Evolutionary conservation across 306 rosid species (phyloP).

Genomic region (Aeschynomene evenia): DNA sequence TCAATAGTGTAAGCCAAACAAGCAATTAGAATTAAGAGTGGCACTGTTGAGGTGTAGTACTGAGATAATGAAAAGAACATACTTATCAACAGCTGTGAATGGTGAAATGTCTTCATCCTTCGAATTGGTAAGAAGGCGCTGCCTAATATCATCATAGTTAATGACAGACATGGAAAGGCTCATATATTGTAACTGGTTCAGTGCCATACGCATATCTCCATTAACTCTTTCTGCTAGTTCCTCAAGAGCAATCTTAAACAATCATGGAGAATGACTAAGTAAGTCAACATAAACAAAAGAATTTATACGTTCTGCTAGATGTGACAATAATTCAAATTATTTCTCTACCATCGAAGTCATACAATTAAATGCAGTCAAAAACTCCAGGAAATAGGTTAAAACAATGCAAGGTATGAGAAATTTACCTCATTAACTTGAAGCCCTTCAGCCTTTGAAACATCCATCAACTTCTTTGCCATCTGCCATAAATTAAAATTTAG

Average conservation of each 20-base stretch:
- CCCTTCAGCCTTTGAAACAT: slow-evolving; percentile 79
- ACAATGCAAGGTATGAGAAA: too few species aligned
- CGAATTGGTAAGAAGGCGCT: slow-evolving; percentile 61
- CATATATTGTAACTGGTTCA: slow-evolving; percentile 92
- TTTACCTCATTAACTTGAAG: slow-evolving; percentile 85
- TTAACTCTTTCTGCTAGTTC: slow-evolving; percentile 91
- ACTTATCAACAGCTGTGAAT: slow-evolving; percentile 96
- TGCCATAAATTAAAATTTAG: slow-evolving; percentile 38
- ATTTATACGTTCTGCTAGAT: not conserved
- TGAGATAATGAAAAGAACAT: slow-evolving; percentile 29
- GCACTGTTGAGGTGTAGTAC: not conserved
- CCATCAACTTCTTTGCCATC: slow-evolving; percentile 92
- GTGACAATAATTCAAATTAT: not conserved
- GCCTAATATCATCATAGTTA: slow-evolving; percentile 79
- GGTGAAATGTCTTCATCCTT: slow-evolving; percentile 98
- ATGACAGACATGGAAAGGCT: slow-evolving; percentile 86
- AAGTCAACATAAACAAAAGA: not conserved
- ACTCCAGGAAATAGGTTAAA: slow-evolving; percentile 20
- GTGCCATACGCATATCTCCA: slow-evolving; percentile 97
- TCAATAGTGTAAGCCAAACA: not conserved
- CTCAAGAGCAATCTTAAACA: slow-evolving; percentile 81
- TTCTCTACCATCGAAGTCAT: slow-evolving; percentile 14
- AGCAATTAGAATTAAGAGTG: not conserved
- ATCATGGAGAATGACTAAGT: not conserved
- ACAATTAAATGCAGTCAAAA: slow-evolving; percentile 26